phyloP scores from a whole-genome alignment of 352 stramenopile genomes.

The Globisporangium heterothallicum region DNA sequence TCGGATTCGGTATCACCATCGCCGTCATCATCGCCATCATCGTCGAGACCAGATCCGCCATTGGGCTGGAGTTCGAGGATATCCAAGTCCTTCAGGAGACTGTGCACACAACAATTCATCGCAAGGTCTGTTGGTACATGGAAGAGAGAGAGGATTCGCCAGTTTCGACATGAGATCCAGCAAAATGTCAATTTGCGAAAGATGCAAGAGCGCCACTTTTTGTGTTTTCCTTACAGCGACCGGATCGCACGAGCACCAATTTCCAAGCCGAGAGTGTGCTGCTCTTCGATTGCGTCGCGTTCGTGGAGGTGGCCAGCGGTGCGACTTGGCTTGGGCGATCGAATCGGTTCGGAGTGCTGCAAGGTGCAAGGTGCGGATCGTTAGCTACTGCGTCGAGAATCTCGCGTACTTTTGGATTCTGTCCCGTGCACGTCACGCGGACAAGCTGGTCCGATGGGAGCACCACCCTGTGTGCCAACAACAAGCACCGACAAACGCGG shows the following conservation, averaged over 20 bases:
- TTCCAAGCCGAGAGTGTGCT: not conserved
- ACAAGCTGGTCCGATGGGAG: slow-evolving; percentile 31
- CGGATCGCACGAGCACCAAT: slow-evolving; percentile 4
- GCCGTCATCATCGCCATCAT: not conserved
- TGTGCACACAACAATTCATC: slow-evolving; percentile 5
- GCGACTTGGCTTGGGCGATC: not conserved
- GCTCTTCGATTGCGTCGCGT: not conserved
- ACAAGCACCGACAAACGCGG: too few species aligned
- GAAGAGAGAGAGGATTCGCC: not conserved
- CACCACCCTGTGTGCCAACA: slow-evolving; percentile 35
- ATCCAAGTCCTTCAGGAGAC: slow-evolving; percentile 24
- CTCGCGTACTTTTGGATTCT: not conserved
- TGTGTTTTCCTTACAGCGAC: slow-evolving; percentile 9
- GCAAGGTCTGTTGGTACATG: too few species aligned
- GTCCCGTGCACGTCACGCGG: slow-evolving; percentile 20
- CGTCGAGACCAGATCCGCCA: slow-evolving; percentile 1
- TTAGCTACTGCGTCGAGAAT: not conserved
- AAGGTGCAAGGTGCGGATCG: not conserved
- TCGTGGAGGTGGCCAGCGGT: not conserved
- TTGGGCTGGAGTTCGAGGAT: slow-evolving; percentile 26
- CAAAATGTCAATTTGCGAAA: not conserved
- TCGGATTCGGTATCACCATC: not conserved
- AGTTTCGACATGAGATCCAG: not conserved
- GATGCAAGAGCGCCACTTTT: not conserved
- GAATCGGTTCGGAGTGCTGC: not conserved